Evolutionary conservation across 352 stramenopile species (phyloP), one percentile per base, ranked within the genome.

Genomic region (Pythium angustatum): DNA sequence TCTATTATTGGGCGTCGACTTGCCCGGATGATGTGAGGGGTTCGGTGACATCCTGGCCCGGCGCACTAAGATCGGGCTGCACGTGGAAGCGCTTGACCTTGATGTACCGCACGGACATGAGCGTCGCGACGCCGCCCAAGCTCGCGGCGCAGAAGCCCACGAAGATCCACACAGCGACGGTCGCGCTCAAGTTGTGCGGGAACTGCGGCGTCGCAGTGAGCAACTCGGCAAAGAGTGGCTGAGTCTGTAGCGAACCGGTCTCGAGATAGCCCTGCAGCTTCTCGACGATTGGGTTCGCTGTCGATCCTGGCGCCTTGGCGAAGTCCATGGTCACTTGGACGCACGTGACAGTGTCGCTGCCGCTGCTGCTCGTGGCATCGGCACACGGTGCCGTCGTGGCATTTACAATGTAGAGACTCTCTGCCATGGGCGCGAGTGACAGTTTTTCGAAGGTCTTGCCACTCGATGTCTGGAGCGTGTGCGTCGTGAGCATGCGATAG

Each of bases 91-190:
- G 61, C 49, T 81, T 82, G n/a, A 64, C 48, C 14, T 68, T 66
- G 54, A 83, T 38, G 5, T 69, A 70, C 45, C 79, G 70, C n/a
- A 71, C 53, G 5, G 57, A 26, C 52, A 89, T 80, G 27, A 89
- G 57, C 27, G 22, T 33, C 2, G 36, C 69, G 22, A 71, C 68
- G 22, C 62, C 66, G 11, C 44, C 65, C 15, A 83, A 43, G 26
- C 75, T 76, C n/a, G 64, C 63, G 1, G 49, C 62, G 30, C 80
- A 87, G 56, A 89, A 79, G 21, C 74, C 71, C 8, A 91, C 68
- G 48, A 87, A 91, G 30, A 84, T 58, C 77, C 80, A 91, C 48
- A 91, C 72, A 7, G 71, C 74, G n/a, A 89, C 47, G 30, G 68
- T 85, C 43, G 78, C 64, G 19, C 68, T 74, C 19, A 81, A 51